phyloP scores from a whole-genome alignment of 352 stramenopile species.

The Phytophthora sojae region DNA sequence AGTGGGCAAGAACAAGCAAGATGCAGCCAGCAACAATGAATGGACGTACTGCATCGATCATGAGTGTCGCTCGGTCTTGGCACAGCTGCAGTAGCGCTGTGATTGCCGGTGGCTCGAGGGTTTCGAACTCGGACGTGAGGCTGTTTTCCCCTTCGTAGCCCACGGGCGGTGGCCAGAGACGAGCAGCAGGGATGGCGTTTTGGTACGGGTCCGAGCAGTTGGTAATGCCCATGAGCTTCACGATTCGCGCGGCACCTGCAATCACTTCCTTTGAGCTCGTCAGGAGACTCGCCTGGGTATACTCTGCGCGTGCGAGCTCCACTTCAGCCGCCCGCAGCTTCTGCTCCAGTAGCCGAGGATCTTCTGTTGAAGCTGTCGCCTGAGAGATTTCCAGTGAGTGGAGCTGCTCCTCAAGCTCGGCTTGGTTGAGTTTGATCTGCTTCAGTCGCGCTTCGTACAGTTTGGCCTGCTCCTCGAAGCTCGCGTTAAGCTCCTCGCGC shows the following conservation, averaged over 20 bases:
- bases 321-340: constrained; percentile 76
- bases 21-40: neutral
- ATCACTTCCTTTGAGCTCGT: constrained; percentile 84
- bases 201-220: constrained; percentile 67
- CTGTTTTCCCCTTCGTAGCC: constrained; percentile 56
- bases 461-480: constrained; percentile 85
- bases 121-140: constrained; percentile 76
- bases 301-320: constrained; percentile 69
- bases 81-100: constrained; percentile 73
- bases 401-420: constrained; percentile 77
- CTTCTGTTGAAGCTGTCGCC: constrained; percentile 51
- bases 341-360: constrained; percentile 76
- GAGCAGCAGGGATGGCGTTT: constrained; percentile 61
- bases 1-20: neutral
- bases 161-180: constrained; percentile 69
- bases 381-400: constrained; percentile 74
- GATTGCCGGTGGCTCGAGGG: constrained; percentile 68
- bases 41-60: constrained; percentile 76
- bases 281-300: constrained; percentile 69
- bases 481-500: constrained; percentile 78
- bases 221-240: constrained; percentile 80
- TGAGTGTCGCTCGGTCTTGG: constrained; percentile 68
- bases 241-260: constrained; percentile 66
- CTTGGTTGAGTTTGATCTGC: constrained; percentile 80
- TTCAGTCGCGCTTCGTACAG: constrained; percentile 83